Base-by-base conservation (phyloP, 202 grass and related monocot genomes). In the Carex arenaria region DNA sequence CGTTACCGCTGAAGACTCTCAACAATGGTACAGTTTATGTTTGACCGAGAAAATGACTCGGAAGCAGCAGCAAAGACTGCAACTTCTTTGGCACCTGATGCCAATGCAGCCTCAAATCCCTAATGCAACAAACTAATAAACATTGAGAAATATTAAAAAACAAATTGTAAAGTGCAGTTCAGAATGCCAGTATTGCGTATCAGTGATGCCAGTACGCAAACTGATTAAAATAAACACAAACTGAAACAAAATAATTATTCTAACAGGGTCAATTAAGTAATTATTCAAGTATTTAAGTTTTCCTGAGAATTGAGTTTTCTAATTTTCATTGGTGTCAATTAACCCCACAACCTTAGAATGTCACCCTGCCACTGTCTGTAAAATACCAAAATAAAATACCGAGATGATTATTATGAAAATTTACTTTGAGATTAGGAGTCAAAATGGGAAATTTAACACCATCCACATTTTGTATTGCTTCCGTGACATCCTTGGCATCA, bases 1-100 rank as follows among this genome's bases (percentile, higher is more conserved):
- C 64, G 85, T 83, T 93, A 98, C 8, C 95, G 92, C 2, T 60
- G 83, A 88, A 98, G 86, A 69, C 95, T 98, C 76, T 98, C 90
- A 78, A 91, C 80, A 55, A 98, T 86, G 23, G 86, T 91, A 66
- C 95, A 98, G 76, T 98, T 98, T 85, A 98, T 94, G 84, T 98
- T 98, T 75, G 95, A 91, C 83, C 87, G 92, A 2, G 95, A 98
- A 91, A 98, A 98, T 82, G 89, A 90, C 85, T 98, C 95, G 11
- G 95, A 98, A 83, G 95, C 95, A 78, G 90, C 92, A 64, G 89
- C 92, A 86, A 98, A 98, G 36, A 98, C 78, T 64, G 95, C 92
- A 53, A 98, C 85, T 90, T 98, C 95, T 80, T 93, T 98, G 81
- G 95, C 92, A 66, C 95, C 90, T 60, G 92, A 91, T 82, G 87